phyloP scores from a whole-genome alignment of 139 green algal genomes.

The Volvox africanus region DNA sequence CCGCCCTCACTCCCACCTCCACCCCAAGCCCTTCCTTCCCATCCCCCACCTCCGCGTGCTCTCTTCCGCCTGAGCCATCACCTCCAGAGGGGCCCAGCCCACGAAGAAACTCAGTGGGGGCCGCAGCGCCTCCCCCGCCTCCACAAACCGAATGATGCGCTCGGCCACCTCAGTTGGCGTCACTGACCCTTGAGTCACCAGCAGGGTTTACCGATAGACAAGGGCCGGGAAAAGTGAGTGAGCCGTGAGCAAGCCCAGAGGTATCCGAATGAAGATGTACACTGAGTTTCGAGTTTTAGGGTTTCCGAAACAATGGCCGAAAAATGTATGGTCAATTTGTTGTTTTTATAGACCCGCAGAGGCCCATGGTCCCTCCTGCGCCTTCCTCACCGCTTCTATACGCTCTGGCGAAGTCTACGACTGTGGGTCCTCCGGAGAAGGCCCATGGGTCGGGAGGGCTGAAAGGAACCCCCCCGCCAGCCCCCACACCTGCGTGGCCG shows the following conservation, averaged over 20 bases:
- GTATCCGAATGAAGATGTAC: too few species aligned
- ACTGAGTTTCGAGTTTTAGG: too few species aligned
- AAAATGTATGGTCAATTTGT: too few species aligned
- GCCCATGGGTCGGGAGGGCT: neutral
- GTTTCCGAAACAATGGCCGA: too few species aligned
- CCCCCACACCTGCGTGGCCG: neutral
- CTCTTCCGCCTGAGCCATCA: conserved; percentile 19
- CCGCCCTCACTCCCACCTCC: too few species aligned
- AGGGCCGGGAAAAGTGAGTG: too few species aligned
- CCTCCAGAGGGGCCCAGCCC: neutral
- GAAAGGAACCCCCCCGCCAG: neutral
- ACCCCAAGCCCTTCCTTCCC: too few species aligned
- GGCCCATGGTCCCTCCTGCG: too few species aligned
- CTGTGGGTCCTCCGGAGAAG: conserved; percentile 18
- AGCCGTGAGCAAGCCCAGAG: too few species aligned
- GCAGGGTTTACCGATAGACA: too few species aligned
- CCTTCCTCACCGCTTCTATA: conserved; percentile 41
- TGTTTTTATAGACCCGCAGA: too few species aligned
- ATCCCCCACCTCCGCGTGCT: neutral
- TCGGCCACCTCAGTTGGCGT: conserved; percentile 71
- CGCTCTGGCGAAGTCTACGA: conserved; percentile 44
- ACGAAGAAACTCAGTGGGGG: conserved; percentile 1
- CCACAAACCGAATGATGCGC: neutral
- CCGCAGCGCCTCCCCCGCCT: neutral
- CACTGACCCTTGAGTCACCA: neutral